phyloP scores from a whole-genome alignment of 2,329 filamentous ascomycete genomes.

The Thielaviopsis euricoi region DNA sequence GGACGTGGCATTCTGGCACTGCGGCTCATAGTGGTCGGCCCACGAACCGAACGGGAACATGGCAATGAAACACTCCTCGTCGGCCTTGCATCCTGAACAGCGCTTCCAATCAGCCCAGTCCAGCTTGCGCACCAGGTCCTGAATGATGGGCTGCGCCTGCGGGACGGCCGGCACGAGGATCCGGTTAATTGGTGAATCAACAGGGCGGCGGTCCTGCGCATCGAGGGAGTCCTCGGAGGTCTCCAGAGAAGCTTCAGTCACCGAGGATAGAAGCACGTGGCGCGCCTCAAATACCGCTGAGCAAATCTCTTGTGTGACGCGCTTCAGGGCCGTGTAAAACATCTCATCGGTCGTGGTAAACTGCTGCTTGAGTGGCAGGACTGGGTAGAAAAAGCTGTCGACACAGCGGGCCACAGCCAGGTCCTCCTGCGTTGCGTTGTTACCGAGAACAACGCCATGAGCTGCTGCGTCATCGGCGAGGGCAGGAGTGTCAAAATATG shows the following conservation, averaged over 20 bases:
- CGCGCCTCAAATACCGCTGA: constrained; percentile 15
- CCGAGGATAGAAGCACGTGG: not conserved
- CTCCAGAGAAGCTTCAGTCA: not conserved
- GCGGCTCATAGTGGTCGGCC: constrained; percentile 30
- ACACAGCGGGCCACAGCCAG: constrained; percentile 28
- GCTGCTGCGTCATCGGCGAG: constrained; percentile 14
- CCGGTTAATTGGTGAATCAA: not conserved
- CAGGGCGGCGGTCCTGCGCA: no score
- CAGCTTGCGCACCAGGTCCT: constrained; percentile 29
- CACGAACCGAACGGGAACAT: constrained; percentile 44
- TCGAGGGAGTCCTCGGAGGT: not conserved
- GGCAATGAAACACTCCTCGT: constrained; percentile 43
- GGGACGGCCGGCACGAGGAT: constrained; percentile 5
- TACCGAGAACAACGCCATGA: not conserved
- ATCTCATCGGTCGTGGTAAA: constrained; percentile 27
- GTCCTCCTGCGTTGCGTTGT: constrained; percentile 14
- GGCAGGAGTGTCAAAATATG: constrained; percentile 26
- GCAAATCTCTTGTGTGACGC: constrained; percentile 26
- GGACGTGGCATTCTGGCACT: constrained; percentile 4
- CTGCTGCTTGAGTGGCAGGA: constrained; percentile 13
- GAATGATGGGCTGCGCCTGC: constrained; percentile 12
- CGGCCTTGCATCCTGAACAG: constrained; percentile 32
- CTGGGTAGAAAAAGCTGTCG: constrained; percentile 24
- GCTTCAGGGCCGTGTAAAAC: constrained; percentile 26
- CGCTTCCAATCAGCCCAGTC: constrained; percentile 45